phyloP scores from a whole-genome alignment of 768 basidiomycete genomes.

The Peribolospora kevripleyi region DNA sequence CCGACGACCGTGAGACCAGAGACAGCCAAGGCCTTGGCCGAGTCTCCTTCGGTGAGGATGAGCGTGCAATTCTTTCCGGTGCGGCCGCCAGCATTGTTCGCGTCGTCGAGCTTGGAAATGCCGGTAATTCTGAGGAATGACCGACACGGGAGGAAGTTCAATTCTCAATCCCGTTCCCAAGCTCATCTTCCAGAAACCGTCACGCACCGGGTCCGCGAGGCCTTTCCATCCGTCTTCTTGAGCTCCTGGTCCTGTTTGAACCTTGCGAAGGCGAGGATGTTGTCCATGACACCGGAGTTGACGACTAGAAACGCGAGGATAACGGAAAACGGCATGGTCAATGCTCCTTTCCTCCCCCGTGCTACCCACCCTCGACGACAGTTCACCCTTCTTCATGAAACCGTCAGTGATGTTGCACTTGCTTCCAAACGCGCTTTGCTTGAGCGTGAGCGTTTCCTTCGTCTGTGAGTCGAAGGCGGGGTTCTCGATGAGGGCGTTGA shows the following conservation, averaged over 20 bases:
- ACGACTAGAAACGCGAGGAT: constrained; percentile 30
- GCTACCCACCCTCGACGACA: not conserved
- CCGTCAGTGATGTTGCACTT: constrained; percentile 67
- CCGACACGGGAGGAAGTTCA: not conserved
- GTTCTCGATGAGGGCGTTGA: constrained; percentile 87
- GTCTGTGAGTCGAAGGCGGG: constrained; percentile 98
- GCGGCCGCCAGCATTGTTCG: constrained; percentile 83
- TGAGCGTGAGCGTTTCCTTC: constrained; percentile 78
- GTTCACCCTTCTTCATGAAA: constrained; percentile 79
- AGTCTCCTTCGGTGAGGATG: constrained; percentile 96
- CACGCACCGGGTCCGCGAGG: constrained; percentile 55
- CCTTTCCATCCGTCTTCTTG: constrained; percentile 73
- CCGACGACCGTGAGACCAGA: constrained; percentile 87
- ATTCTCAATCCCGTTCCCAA: not conserved
- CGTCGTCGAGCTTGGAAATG: constrained; percentile 78
- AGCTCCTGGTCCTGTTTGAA: constrained; percentile 88
- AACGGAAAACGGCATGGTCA: too few species aligned
- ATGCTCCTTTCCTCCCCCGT: not conserved
- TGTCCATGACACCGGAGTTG: constrained; percentile 73
- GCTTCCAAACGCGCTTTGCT: constrained; percentile 62
- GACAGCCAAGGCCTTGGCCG: constrained; percentile 86
- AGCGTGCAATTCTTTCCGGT: constrained; percentile 64
- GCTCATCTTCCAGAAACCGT: not conserved
- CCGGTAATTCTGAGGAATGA: constrained; percentile 43
- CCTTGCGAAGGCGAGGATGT: constrained; percentile 84